Evolutionary conservation across 2,329 filamentous ascomycete genomes (phyloP).

Genomic region (Celoporthe dispersa): DNA sequence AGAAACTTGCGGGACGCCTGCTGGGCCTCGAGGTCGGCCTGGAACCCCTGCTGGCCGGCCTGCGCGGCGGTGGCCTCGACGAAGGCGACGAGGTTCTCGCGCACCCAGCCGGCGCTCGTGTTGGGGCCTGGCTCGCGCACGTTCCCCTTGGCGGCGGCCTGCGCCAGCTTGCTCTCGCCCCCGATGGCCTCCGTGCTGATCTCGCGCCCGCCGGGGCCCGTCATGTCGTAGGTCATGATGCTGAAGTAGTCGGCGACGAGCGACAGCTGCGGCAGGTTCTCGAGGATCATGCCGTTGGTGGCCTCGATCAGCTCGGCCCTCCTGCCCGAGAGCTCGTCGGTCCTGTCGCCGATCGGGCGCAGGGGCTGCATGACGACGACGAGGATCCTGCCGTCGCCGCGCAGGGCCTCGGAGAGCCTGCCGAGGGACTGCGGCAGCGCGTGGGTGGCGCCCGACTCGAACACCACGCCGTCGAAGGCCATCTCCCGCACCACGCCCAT

Average conservation of each 20-base stretch:
- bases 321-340: constrained; percentile 11
- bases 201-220: constrained; percentile 29
- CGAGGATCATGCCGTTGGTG: constrained; percentile 22
- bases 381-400: constrained; percentile 29
- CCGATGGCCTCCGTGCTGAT: constrained; percentile 6
- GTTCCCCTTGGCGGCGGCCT: constrained; percentile 19
- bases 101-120: constrained; percentile 29
- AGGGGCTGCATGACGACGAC: constrained; percentile 32
- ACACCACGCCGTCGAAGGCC: constrained; percentile 32
- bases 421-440: constrained; percentile 28
- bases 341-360: constrained; percentile 18
- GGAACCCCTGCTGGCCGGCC: constrained; percentile 13
- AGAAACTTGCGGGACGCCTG: constrained; percentile 30
- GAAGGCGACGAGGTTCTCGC: constrained; percentile 26
- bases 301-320: constrained; percentile 14
- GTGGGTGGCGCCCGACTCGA: constrained; percentile 33
- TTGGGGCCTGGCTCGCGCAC: constrained; percentile 31
- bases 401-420: constrained; percentile 28
- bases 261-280: constrained; percentile 28
- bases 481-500: constrained; percentile 28
- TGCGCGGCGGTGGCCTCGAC: constrained; percentile 21
- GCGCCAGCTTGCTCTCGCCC: constrained; percentile 11
- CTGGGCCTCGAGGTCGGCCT: constrained; percentile 16
- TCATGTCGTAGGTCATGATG: constrained; percentile 35
- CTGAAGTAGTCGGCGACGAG: constrained; percentile 32